Conservation (phyloP, 1,284 basidiomycete species). For the Trichosporon coremiiforme region DNA sequence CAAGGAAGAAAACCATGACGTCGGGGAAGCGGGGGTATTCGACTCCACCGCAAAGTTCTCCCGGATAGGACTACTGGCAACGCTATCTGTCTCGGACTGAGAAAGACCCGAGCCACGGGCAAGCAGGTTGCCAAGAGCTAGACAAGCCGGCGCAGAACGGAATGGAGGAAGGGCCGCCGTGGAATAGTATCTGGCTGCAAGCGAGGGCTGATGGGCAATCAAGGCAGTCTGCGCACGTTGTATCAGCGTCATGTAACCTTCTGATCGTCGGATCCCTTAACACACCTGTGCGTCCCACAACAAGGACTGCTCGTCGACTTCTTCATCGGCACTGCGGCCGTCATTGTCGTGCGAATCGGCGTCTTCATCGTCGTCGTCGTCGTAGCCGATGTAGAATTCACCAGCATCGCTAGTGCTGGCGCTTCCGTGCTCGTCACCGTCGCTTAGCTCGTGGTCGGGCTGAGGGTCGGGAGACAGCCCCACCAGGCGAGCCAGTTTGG, state of each 20-base stretch:
- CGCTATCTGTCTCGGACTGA: constrained; percentile 22
- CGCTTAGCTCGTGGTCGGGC: not conserved
- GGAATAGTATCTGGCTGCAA: constrained; percentile 46
- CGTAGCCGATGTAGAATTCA: constrained; percentile 6
- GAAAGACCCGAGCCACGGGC: constrained; percentile 41
- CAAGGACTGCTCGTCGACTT: constrained; percentile 44
- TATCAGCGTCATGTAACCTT: not conserved
- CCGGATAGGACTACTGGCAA: not conserved
- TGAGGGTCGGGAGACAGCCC: constrained; percentile 24
- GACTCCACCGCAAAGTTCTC: constrained; percentile 21
- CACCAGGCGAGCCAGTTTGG: constrained; percentile 30
- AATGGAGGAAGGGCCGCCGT: constrained; percentile 49
- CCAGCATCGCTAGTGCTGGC: constrained; percentile 22
- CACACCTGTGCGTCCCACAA: constrained; percentile 53
- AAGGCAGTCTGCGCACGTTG: constrained; percentile 41
- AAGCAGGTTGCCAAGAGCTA: constrained; percentile 49
- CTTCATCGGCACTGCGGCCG: constrained; percentile 15
- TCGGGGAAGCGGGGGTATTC: constrained; percentile 21
- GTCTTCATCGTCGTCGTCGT: constrained; percentile 27
- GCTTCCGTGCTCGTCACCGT: constrained; percentile 14
- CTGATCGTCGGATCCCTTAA: constrained; percentile 7
- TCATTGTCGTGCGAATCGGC: constrained; percentile 25
- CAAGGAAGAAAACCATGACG: constrained; percentile 31
- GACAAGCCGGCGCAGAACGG: constrained; percentile 45
- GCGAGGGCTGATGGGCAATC: constrained; percentile 45